A percentile compares a stretch with the other conserved stretches of the same genome.
Conservation (phyloP, 2,329 filamentous ascomycete species). For the Paraphoma sp. region DNA sequence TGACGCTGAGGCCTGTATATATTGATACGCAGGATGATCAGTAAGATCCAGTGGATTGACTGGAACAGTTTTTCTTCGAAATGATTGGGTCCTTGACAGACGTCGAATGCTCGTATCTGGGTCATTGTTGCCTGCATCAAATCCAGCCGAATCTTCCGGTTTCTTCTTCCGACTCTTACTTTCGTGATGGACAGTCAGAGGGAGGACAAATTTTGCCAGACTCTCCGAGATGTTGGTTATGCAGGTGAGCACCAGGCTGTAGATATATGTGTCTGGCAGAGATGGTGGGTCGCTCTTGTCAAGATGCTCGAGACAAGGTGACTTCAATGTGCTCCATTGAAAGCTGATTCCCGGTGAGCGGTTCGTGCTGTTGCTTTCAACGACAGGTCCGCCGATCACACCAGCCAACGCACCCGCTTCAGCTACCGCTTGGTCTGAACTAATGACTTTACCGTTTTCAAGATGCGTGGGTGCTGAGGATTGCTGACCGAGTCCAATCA, state of each 20-base stretch:
- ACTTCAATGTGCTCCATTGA: slow-evolving; percentile 87
- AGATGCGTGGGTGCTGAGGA: slow-evolving; percentile 79
- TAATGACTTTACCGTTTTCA: slow-evolving; percentile 61
- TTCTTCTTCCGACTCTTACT: slow-evolving; percentile 51
- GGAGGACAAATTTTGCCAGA: slow-evolving; percentile 89
- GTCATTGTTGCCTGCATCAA: slow-evolving; percentile 34
- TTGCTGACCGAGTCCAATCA: slow-evolving; percentile 88
- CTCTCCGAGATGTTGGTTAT: slow-evolving; percentile 91
- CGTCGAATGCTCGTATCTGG: slow-evolving; percentile 19
- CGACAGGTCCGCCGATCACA: slow-evolving; percentile 76
- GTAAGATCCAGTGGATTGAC: slow-evolving; percentile 81
- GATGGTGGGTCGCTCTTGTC: slow-evolving; percentile 86
- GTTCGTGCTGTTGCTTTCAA: slow-evolving; percentile 65
- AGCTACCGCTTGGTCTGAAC: slow-evolving; percentile 83
- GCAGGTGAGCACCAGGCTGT: slow-evolving; percentile 85
- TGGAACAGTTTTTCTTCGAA: slow-evolving; percentile 77
- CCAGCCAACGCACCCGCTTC: slow-evolving; percentile 88
- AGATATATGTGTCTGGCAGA: slow-evolving; percentile 92
- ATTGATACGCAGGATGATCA: slow-evolving; percentile 72
- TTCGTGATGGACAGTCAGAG: slow-evolving; percentile 84
- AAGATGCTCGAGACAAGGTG: slow-evolving; percentile 89
- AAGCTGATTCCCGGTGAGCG: slow-evolving; percentile 79
- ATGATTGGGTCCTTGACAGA: slow-evolving; percentile 70
- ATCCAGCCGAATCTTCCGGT: slow-evolving; percentile 37
- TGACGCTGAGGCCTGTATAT: slow-evolving; percentile 77